phyloP scores from a whole-genome alignment of 345 rosid genomes.

The Isatis tinctoria region DNA sequence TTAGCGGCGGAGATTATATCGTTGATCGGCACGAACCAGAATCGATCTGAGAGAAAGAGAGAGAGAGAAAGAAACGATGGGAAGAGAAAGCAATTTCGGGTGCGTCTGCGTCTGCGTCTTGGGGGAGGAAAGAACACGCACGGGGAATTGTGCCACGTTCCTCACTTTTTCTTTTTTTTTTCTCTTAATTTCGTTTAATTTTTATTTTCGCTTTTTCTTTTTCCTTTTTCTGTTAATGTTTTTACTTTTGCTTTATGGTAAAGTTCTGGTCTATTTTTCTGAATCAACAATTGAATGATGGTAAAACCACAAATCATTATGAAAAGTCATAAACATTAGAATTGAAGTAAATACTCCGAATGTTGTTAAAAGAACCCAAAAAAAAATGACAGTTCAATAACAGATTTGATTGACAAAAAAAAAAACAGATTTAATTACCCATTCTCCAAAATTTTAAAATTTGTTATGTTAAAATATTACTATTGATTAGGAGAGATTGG shows the following conservation, averaged over 20 bases:
- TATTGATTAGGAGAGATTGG: neutral
- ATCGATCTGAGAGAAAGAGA: slow-evolving; percentile 28
- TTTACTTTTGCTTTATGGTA: slow-evolving; percentile 22
- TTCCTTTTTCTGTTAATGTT: neutral
- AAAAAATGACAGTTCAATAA: neutral
- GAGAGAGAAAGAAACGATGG: neutral
- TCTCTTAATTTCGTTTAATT: neutral
- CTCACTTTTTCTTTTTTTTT: slow-evolving; percentile 7
- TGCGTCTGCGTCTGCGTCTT: slow-evolving; percentile 26
- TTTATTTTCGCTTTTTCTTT: neutral
- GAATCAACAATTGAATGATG: neutral
- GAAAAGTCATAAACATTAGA: neutral
- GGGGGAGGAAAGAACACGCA: slow-evolving; percentile 28
- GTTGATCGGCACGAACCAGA: slow-evolving; percentile 16
- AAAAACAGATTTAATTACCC: neutral
- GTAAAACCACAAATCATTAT: neutral
- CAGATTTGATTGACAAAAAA: neutral
- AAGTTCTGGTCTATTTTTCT: slow-evolving; percentile 11
- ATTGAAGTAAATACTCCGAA: neutral
- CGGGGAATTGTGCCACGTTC: slow-evolving; percentile 63
- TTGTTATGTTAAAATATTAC: neutral
- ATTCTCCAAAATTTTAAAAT: neutral
- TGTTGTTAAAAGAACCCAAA: neutral
- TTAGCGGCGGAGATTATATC: slow-evolving; percentile 12
- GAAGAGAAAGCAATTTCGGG: neutral